Evolutionary conservation across 2,329 filamentous ascomycete species (phyloP).

Genomic region (Scedosporium minutisporum): DNA sequence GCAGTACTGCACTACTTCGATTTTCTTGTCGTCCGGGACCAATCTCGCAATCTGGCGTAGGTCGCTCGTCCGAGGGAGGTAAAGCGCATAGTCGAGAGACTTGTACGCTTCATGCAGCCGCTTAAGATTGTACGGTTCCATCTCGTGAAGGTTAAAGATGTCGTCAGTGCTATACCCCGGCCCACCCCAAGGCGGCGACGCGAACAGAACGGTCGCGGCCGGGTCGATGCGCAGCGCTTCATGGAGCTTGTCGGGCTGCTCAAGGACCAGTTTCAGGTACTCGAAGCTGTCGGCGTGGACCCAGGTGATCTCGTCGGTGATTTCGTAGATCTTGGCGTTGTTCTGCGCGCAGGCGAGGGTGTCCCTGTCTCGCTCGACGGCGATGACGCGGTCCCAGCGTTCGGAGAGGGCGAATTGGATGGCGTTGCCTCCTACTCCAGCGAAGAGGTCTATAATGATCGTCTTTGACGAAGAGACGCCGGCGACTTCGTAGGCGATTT

Average conservation of each 20-base stretch:
- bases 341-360: conserved; percentile 85
- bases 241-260: conserved; percentile 25
- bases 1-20: conserved; percentile 81
- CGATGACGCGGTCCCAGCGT: conserved; percentile 75
- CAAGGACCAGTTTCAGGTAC: conserved; percentile 42
- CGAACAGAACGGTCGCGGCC: conserved; percentile 38
- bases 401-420: conserved; percentile 84
- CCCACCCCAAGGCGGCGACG: conserved; percentile 52
- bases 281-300: conserved; percentile 81
- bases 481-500: conserved; percentile 65
- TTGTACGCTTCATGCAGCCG: conserved; percentile 55
- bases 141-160: conserved; percentile 73
- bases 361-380: conserved; percentile 73
- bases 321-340: conserved; percentile 80
- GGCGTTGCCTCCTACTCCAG: conserved; percentile 82
- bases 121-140: conserved; percentile 75
- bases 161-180: conserved; percentile 46
- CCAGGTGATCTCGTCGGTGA: conserved; percentile 70
- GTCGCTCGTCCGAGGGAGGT: conserved; percentile 77
- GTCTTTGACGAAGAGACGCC: conserved; percentile 44
- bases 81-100: conserved; percentile 58
- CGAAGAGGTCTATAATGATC: conserved; percentile 79
- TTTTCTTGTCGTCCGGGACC: conserved; percentile 40
- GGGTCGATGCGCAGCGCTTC: conserved; percentile 30
- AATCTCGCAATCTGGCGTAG: conserved; percentile 64